Conservation (phyloP, 345 rosid species). For the Arabidopsis arenosa region DNA sequence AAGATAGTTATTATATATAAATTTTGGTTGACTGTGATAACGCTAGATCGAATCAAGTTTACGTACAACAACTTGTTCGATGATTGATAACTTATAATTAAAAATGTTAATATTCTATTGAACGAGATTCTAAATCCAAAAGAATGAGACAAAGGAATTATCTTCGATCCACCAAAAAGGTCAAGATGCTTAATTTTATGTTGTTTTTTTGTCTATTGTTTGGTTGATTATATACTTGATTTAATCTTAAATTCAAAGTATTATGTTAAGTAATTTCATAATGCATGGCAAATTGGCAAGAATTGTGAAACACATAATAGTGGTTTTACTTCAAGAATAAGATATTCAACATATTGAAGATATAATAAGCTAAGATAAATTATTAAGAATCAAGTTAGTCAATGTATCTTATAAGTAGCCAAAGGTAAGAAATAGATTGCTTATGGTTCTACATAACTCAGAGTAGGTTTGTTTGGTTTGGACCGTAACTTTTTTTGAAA, state of each 20-base stretch:
- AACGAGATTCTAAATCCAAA: constrained; percentile 42
- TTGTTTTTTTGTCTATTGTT: constrained; percentile 17
- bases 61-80: constrained; percentile 41
- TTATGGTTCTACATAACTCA: constrained; percentile 36
- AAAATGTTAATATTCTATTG: constrained; percentile 27
- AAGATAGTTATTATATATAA: constrained; percentile 19
- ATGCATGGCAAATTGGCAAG: constrained; percentile 37
- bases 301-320: constrained; percentile 12
- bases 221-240: constrained; percentile 8
- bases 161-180: constrained; percentile 42
- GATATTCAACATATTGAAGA: constrained; percentile 6
- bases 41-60: constrained; percentile 37
- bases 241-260: constrained; percentile 27
- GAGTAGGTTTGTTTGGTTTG: constrained; percentile 39
- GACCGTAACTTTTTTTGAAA: constrained; percentile 25
- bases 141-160: constrained; percentile 47
- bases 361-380: constrained; percentile 15
- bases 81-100: constrained; percentile 21
- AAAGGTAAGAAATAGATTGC: constrained; percentile 31
- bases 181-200: constrained; percentile 31
- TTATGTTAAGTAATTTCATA: constrained; percentile 11
- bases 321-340: constrained; percentile 19
- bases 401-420: constrained; percentile 34
- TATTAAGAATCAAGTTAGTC: constrained; percentile 29
- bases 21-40: constrained; percentile 38